A percentile compares a stretch with the other conserved stretches of the same genome.
Conservation (phyloP, 2,329 filamentous ascomycete genomes). For the Paraphoma sp. region DNA sequence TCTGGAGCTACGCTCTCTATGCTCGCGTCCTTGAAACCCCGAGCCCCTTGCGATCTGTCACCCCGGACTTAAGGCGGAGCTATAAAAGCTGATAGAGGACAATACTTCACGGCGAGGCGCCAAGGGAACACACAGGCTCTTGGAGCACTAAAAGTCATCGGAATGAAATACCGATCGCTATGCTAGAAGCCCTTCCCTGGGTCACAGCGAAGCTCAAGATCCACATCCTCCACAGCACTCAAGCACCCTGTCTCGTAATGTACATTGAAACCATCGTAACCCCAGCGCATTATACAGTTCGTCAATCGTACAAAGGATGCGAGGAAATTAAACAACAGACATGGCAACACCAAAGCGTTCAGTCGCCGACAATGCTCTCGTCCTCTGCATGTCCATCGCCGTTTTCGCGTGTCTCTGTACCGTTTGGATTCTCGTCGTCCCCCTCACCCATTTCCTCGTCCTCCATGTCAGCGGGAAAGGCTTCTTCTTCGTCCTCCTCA, state of each 20-base stretch:
- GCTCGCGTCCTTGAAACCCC: too few relatives aligned
- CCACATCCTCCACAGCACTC: not conserved
- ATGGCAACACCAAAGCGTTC: slow-evolving; percentile 3
- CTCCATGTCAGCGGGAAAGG: slow-evolving; percentile 32
- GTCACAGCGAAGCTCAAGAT: not conserved
- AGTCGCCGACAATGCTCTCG: slow-evolving; percentile 54
- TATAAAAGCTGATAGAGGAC: not conserved
- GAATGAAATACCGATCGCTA: not conserved
- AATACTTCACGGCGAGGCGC: too few relatives aligned
- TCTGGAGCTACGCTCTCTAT: too few relatives aligned
- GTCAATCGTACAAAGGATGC: not conserved
- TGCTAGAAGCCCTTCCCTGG: not conserved
- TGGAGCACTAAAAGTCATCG: not conserved
- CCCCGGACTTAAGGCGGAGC: slow-evolving; percentile 1
- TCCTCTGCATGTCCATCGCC: slow-evolving; percentile 30
- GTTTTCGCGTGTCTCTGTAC: slow-evolving; percentile 28
- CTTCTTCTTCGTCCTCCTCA: slow-evolving; percentile 43
- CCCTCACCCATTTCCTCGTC: slow-evolving; percentile 52
- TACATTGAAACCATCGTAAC: not conserved
- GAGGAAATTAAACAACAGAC: slow-evolving; percentile 1
- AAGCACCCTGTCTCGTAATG: not conserved
- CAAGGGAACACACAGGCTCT: too few relatives aligned
- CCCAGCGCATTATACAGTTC: not conserved
- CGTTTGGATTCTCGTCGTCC: slow-evolving; percentile 50
- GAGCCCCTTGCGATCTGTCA: not conserved